Evolutionary conservation across 352 stramenopile species (phyloP).

Genomic region (Pseudoperonospora humuli): DNA sequence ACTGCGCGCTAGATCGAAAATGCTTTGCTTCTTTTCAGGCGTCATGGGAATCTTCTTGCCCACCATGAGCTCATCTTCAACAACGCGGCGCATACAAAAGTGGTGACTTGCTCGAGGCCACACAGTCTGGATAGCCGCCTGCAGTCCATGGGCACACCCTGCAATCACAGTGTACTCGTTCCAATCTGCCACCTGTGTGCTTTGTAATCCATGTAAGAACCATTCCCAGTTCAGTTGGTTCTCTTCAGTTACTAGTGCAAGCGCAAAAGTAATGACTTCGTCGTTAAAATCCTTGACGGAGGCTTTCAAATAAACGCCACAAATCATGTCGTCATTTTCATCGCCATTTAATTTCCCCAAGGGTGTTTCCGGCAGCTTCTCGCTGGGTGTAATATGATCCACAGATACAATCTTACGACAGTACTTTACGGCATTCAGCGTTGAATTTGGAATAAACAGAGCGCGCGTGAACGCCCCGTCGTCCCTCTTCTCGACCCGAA

Average conservation of each 20-base stretch:
- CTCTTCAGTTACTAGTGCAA: slow-evolving; percentile 60
- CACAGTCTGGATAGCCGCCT: slow-evolving; percentile 38
- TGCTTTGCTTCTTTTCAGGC: slow-evolving; percentile 52
- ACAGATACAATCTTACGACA: slow-evolving; percentile 58
- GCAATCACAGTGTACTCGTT: slow-evolving; percentile 66
- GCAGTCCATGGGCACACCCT: slow-evolving; percentile 42
- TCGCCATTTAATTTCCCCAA: slow-evolving; percentile 40
- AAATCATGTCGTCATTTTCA: slow-evolving; percentile 65
- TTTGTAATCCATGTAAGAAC: slow-evolving; percentile 53
- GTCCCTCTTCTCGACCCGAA: slow-evolving; percentile 42
- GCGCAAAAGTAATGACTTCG: slow-evolving; percentile 49
- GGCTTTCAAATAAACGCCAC: slow-evolving; percentile 64
- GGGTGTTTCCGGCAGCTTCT: slow-evolving; percentile 28
- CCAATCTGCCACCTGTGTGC: slow-evolving; percentile 32
- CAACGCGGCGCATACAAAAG: slow-evolving; percentile 62
- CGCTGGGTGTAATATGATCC: slow-evolving; percentile 41
- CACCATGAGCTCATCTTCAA: slow-evolving; percentile 60
- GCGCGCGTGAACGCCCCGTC: slow-evolving; percentile 50
- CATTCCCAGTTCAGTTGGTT: slow-evolving; percentile 68
- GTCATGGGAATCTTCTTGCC: slow-evolving; percentile 56
- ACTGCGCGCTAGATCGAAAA: slow-evolving; percentile 61
- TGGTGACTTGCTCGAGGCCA: slow-evolving; percentile 59
- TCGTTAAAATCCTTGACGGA: slow-evolving; percentile 74
- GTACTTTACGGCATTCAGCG: slow-evolving; percentile 41
- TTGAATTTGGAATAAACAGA: slow-evolving; percentile 50